These are phyloP conservation scores for Cystofilobasidium macerans DNA, from an alignment of 768 basidiomycete genomes.

Conservation along the genomic window DNA sequence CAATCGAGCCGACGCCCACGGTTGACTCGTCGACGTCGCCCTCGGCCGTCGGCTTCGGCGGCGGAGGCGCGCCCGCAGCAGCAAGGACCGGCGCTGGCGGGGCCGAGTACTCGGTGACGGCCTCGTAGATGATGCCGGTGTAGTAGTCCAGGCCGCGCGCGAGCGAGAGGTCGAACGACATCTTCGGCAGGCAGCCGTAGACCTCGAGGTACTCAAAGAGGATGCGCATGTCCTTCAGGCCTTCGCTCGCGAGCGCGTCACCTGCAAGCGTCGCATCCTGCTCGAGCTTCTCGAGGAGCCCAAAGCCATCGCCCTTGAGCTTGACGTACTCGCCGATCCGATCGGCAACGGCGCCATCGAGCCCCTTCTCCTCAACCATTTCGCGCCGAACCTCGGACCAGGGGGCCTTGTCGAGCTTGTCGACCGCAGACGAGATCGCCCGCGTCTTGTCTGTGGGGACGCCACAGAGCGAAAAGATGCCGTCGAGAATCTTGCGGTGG, in stretches of 20 bases:
- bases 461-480: conserved; percentile 91
- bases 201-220: conserved; percentile 72
- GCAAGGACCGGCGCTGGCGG: conserved; percentile 50
- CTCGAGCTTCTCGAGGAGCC: conserved; percentile 60
- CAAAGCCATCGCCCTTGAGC: conserved; percentile 70
- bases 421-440: conserved; percentile 87
- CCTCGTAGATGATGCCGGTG: conserved; percentile 97
- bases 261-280: conserved; percentile 54
- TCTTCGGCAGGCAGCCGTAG: conserved; percentile 70
- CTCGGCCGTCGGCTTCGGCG: conserved; percentile 42
- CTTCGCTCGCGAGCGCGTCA: conserved; percentile 66
- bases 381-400: conserved; percentile 90
- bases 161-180: conserved; percentile 92
- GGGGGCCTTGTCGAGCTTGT: conserved; percentile 94
- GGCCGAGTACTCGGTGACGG: conserved; percentile 81
- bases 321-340: conserved; percentile 95
- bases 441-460: conserved; percentile 82
- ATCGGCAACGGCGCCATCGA: conserved; percentile 70
- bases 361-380: conserved; percentile 91
- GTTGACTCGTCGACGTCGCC: conserved; percentile 71
- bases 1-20: conserved; percentile 96
- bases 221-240: conserved; percentile 72
- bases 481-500: conserved; percentile 92
- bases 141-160: conserved; percentile 98
- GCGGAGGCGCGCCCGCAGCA: conserved; percentile 30